Evolutionary conservation across 1,284 basidiomycete genomes (phyloP).

Genomic region (Ustilago loliicola): DNA sequence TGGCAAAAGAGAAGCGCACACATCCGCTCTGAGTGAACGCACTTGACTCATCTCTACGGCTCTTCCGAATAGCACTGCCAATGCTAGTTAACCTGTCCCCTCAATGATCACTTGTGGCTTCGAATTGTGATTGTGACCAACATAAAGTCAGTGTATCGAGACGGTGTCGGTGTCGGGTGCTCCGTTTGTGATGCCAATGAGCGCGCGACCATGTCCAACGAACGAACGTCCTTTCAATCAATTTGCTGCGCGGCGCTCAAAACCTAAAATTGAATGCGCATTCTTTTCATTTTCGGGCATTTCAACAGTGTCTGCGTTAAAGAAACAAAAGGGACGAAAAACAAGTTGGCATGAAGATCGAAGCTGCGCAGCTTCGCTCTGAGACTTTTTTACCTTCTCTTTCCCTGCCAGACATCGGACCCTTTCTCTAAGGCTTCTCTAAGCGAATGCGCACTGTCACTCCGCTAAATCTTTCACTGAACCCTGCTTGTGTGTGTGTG

Average conservation of each 20-base stretch:
- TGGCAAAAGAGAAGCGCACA: neutral
- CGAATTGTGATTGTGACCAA: neutral
- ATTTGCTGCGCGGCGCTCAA: neutral
- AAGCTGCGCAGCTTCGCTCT: conserved; percentile 18
- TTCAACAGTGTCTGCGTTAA: neutral
- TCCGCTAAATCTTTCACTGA: neutral
- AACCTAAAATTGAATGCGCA: conserved; percentile 4
- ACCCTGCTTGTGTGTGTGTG: neutral
- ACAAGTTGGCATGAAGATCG: conserved; percentile 19
- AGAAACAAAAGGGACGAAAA: neutral
- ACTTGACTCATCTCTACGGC: conserved; percentile 7
- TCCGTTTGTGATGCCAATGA: neutral
- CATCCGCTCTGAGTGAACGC: neutral
- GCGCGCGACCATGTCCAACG: neutral
- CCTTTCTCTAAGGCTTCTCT: conserved; percentile 2
- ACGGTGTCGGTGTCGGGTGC: neutral
- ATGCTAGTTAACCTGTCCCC: neutral
- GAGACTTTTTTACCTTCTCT: neutral
- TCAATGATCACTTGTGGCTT: neutral
- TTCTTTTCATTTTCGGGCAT: conserved; percentile 9
- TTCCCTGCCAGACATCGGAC: neutral
- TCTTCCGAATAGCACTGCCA: neutral
- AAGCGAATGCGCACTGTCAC: neutral
- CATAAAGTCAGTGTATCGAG: neutral
- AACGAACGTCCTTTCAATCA: neutral